Conservation (phyloP, 306 rosid species). For the Alnus rubra region DNA sequence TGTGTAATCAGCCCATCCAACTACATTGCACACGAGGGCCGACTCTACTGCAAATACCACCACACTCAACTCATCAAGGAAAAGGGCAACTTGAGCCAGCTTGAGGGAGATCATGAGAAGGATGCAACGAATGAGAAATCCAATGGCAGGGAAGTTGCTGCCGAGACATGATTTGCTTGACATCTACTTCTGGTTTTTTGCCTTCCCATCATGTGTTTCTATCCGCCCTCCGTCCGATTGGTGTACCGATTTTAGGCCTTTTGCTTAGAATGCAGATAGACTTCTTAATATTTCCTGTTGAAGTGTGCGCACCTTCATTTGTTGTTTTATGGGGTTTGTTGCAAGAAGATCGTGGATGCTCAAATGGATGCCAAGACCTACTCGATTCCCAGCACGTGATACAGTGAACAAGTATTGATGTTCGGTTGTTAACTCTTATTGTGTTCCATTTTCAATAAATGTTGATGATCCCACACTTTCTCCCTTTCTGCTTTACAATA, state of each 20-base stretch:
- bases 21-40: slow-evolving; percentile 95
- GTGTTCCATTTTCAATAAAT: slow-evolving; percentile 26
- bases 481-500: background rate
- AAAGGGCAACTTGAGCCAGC: slow-evolving; percentile 97
- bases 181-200: slow-evolving; percentile 1
- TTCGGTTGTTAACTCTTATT: slow-evolving; percentile 12
- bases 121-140: slow-evolving; percentile 33
- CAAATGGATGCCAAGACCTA: slow-evolving; percentile 40
- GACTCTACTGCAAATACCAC: slow-evolving; percentile 96
- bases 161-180: slow-evolving; percentile 44
- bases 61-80: slow-evolving; percentile 91
- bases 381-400: slow-evolving; percentile 31
- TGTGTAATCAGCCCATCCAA: slow-evolving; percentile 95
- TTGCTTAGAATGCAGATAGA: slow-evolving; percentile 14
- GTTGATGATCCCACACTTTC: slow-evolving; percentile 7
- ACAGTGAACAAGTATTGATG: slow-evolving; percentile 13
- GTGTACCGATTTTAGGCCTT: slow-evolving; percentile 16
- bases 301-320: slow-evolving; percentile 31
- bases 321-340: slow-evolving; percentile 27
- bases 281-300: slow-evolving; percentile 21
- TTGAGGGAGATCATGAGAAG: slow-evolving; percentile 78
- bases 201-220: slow-evolving; percentile 13
- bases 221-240: background rate
- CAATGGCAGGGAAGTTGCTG: slow-evolving; percentile 52
- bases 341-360: slow-evolving; percentile 37